These are phyloP conservation scores for Usnea hakonensis DNA, from an alignment of 495 filamentous ascomycete genomes.

Conservation along the genomic window DNA sequence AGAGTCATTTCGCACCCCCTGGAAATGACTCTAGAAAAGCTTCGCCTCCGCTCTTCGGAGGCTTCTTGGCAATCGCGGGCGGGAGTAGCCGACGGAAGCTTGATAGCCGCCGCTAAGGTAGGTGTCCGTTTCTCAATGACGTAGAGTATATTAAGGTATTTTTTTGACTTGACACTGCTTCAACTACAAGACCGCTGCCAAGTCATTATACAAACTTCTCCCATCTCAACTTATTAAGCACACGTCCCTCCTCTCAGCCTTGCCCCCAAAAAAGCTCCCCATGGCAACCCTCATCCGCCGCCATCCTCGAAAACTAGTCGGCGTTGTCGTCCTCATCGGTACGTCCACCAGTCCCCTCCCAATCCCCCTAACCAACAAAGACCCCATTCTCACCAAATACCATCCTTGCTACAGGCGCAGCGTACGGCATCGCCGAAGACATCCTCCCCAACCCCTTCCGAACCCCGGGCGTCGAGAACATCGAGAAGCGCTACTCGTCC, in stretches of 20 bases:
- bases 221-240: not conserved
- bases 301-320: constrained; percentile 22
- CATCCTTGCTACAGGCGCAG: not conserved
- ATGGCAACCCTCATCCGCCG: constrained; percentile 19
- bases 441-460: constrained; percentile 17
- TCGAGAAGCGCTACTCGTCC: constrained; percentile 27
- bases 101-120: not conserved
- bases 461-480: constrained; percentile 27
- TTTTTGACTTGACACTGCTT: not conserved
- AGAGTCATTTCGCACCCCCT: too few species aligned
- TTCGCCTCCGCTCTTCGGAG: too few species aligned
- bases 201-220: not conserved
- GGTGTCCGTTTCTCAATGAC: not conserved
- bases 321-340: constrained; percentile 15
- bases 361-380: too few species aligned
- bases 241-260: too few species aligned
- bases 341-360: not conserved
- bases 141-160: not conserved
- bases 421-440: not conserved
- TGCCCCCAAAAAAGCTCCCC: too few species aligned
- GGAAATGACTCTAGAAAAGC: too few species aligned
- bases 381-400: too few species aligned
- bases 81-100: constrained; percentile 5
- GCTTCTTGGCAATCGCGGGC: too few species aligned
- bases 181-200: not conserved